Evolutionary conservation across 441 rosid species (phyloP), one percentile per base, ranked within the genome.

Genomic region (Croton laevigatus): DNA sequence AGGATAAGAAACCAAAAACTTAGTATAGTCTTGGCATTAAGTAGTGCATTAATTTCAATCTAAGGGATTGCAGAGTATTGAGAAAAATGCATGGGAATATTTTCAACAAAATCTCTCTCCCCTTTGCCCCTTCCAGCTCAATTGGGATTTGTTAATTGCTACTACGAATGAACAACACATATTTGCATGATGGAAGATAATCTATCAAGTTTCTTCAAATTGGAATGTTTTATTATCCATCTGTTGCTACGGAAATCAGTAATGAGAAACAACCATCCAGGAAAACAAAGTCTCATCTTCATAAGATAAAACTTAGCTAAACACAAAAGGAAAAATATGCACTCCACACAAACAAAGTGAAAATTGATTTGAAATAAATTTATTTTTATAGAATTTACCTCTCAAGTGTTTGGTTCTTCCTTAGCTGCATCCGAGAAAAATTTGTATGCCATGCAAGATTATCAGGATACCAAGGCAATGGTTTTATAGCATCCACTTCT

Each of bases 371-470:
- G 34, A 55, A 72, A 64, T 27, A 27, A 2, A 27, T 27, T 13
- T 44, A 19, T 1, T 2, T 8, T 46, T 58, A 32, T 54, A 68
- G 3, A 62, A 74, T 36, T 74, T 80, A 93, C 99, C 95, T 93
- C 81, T 93, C 96, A 69, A 95, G 98, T 8, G 85, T 85, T 80
- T 84, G 91, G 78, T 89, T 92, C 81, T 95, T 93, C 72, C 99
- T 81, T 75, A 93, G 84, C 82, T 91, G 96, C 89, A 88, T 95
- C 44, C 98, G 81, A 32, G 97, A 94, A 80, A 88, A 94, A 75
- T 82, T 90, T 66, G 98, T 90, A 74, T 92, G 97, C 99, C 99
- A 94, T 45, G 97, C 98, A 68, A 92, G 93, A 74, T 85, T 89
- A 58, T 90, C 83, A 62, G 98, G 96, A 74, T 90, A 95, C 99